Conservation (phyloP, 1,139 yeast species). For the Kazachstania sp. region DNA sequence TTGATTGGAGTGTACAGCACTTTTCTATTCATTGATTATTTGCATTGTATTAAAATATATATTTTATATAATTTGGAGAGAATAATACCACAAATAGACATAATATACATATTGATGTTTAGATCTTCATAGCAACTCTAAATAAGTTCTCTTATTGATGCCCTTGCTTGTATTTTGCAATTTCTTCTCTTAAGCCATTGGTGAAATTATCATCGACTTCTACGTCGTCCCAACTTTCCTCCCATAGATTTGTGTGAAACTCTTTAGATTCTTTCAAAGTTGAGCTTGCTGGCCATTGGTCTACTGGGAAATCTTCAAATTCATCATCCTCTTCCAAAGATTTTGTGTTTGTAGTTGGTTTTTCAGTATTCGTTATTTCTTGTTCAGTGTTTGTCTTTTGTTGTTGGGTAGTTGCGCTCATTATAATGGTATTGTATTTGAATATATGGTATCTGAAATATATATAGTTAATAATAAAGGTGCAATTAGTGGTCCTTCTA, state of each 20-base stretch:
- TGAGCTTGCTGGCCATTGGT: conserved; percentile 50
- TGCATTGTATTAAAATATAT: not conserved
- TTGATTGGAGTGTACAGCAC: not conserved
- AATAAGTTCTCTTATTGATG: conserved; percentile 1
- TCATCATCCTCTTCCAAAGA: conserved; percentile 88
- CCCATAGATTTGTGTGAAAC: conserved; percentile 60
- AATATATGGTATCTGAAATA: no score
- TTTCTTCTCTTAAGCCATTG: conserved; percentile 48
- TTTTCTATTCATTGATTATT: not conserved
- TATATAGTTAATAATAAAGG: no score
- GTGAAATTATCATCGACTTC: conserved; percentile 84
- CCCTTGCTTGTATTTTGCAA: conserved; percentile 21
- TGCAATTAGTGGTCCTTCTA: no score
- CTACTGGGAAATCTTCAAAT: conserved; percentile 90
- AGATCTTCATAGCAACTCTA: no score
- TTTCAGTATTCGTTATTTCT: not conserved
- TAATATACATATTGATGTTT: not conserved
- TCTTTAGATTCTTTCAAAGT: conserved; percentile 32
- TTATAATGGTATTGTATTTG: not conserved
- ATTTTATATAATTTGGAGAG: not conserved
- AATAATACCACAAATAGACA: not conserved
- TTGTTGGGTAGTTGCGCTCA: conserved; percentile 2
- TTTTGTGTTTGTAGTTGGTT: conserved; percentile 20
- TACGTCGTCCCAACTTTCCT: conserved; percentile 93
- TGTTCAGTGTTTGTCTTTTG: not conserved